Evolutionary conservation across 2,329 filamentous ascomycete genomes (phyloP).

Genomic region (Boeremia lycopersici): DNA sequence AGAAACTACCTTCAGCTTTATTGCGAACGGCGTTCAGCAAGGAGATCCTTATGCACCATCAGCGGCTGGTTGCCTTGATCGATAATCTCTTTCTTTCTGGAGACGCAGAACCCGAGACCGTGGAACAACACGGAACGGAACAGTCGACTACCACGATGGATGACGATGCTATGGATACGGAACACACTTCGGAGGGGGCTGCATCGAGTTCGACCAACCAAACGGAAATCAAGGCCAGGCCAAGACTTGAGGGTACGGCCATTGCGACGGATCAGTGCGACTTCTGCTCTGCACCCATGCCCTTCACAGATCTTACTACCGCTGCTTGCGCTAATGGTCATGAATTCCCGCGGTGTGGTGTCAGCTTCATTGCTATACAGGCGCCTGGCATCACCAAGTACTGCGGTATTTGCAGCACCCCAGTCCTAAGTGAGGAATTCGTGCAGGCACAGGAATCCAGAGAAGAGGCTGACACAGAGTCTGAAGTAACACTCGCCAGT

Average conservation of each 20-base stretch:
- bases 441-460: constrained; percentile 30
- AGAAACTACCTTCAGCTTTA: constrained; percentile 25
- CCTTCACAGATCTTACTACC: constrained; percentile 54
- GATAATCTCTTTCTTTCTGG: constrained; percentile 17
- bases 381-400: constrained; percentile 59
- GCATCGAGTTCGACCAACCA: neutral
- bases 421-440: constrained; percentile 56
- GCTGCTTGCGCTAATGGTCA: constrained; percentile 60
- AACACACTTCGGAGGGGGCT: neutral
- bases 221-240: neutral
- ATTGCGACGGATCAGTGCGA: constrained; percentile 55
- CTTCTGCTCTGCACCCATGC: constrained; percentile 57
- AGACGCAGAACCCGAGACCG: neutral
- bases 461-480: neutral
- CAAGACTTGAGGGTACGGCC: neutral
- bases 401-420: constrained; percentile 59
- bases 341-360: constrained; percentile 59
- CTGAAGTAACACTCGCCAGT: constrained; percentile 33
- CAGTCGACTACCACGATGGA: neutral
- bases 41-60: constrained; percentile 29
- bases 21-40: constrained; percentile 27
- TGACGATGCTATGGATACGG: neutral
- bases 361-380: constrained; percentile 63
- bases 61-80: constrained; percentile 27
- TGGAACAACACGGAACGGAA: neutral